Evolutionary conservation across 768 basidiomycete genomes (phyloP).

Genomic region (Lentinula guzmanii): DNA sequence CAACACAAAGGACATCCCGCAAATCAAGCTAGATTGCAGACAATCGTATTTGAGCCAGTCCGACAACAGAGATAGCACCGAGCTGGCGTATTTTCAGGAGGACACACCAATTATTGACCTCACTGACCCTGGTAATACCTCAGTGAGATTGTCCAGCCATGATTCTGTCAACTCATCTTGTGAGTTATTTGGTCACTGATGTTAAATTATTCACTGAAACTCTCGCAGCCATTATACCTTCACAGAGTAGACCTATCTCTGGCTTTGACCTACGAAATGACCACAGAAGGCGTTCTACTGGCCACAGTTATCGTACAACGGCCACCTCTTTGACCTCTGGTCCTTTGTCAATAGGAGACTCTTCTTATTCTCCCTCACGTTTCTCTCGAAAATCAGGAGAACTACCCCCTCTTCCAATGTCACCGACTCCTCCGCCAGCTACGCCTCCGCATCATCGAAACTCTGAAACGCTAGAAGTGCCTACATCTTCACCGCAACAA

Average conservation of each 20-base stretch:
- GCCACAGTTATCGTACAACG: neutral
- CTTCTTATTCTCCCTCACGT: conserved; percentile 6
- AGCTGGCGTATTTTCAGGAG: conserved; percentile 3
- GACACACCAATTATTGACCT: conserved; percentile 5
- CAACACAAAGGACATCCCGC: conserved; percentile 24
- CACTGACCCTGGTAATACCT: neutral
- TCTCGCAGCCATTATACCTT: neutral
- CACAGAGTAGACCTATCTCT: neutral
- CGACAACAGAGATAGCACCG: conserved; percentile 10
- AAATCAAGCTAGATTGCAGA: conserved; percentile 12
- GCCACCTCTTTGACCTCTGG: conserved; percentile 1
- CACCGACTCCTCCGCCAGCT: conserved; percentile 17
- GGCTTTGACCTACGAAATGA: conserved; percentile 2
- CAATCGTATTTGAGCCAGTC: conserved; percentile 13
- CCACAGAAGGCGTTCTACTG: conserved; percentile 5
- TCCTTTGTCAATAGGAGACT: neutral
- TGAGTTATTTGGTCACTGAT: neutral
- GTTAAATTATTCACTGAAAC: neutral
- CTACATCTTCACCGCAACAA: conserved; percentile 10
- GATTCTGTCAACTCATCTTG: neutral
- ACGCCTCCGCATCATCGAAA: conserved; percentile 11
- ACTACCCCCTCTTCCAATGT: conserved; percentile 10
- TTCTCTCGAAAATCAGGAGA: conserved; percentile 18
- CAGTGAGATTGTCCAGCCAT: neutral
- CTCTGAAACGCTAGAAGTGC: conserved; percentile 14